Percentiles rank a stretch among this genome's conserved stretches.
phyloP scores from a whole-genome alignment of 2,329 filamentous ascomycete genomes.

The Aspergillus vadensis region DNA sequence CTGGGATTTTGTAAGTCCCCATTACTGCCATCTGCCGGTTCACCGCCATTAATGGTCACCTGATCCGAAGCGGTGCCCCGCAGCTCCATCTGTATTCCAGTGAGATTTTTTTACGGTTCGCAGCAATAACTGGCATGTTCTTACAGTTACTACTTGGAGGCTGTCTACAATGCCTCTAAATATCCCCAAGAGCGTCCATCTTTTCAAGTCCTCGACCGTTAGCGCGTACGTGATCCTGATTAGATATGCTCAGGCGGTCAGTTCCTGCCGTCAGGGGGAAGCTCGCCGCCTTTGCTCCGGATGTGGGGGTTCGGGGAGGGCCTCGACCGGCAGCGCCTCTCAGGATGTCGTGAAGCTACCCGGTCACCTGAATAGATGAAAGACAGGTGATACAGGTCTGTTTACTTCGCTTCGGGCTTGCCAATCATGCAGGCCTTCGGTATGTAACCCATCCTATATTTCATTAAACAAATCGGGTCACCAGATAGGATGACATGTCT shows the following conservation, averaged over 20 bases:
- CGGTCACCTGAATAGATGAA: not conserved
- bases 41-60: conserved; percentile 1
- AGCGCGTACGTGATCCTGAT: not conserved
- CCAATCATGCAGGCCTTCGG: conserved; percentile 44
- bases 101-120: no score
- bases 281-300: conserved; percentile 8
- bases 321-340: conserved; percentile 3
- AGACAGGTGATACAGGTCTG: not conserved
- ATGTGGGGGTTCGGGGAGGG: conserved; percentile 6
- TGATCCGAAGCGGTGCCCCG: not conserved
- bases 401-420: conserved; percentile 6
- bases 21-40: conserved; percentile 1
- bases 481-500: conserved; percentile 18
- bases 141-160: not conserved
- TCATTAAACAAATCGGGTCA: not conserved
- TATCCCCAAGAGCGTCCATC: not conserved
- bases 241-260: not conserved
- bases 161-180: not conserved
- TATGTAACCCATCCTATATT: conserved; percentile 24
- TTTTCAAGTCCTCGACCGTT: not conserved
- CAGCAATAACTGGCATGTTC: not conserved
- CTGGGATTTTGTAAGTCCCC: not conserved
- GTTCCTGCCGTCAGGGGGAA: conserved; percentile 6
- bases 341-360: not conserved
- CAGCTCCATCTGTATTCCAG: not conserved